Evolutionary conservation across 306 rosid genomes (phyloP).

Genomic region (Crotalaria pallida): DNA sequence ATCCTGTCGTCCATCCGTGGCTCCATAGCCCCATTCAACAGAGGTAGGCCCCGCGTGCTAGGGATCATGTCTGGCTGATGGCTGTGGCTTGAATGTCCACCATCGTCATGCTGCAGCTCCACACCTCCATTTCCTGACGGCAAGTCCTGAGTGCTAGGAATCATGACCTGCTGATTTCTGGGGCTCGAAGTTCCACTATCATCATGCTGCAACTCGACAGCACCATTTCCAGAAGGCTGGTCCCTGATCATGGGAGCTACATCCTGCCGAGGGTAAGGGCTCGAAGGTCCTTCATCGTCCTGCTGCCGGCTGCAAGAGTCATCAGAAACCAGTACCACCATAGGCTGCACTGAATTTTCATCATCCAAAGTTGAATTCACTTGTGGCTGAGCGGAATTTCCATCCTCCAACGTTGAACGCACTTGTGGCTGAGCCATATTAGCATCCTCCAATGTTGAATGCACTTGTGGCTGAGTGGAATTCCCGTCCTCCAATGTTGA

Average conservation of each 20-base stretch:
- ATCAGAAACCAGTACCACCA: slow-evolving; percentile 23
- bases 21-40: slow-evolving; percentile 37
- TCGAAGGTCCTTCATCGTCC: slow-evolving; percentile 24
- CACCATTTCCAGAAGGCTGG: neutral
- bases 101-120: slow-evolving; percentile 26
- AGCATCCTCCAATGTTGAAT: neutral
- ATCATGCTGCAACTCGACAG: slow-evolving; percentile 7
- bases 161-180: neutral
- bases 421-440: neutral
- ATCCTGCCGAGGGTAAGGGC: neutral
- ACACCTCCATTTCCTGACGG: slow-evolving; percentile 44
- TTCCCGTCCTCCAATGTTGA: neutral
- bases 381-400: neutral
- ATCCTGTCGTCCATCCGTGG: slow-evolving; percentile 29
- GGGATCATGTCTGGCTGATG: slow-evolving; percentile 17
- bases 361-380: neutral
- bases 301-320: slow-evolving; percentile 34
- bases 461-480: neutral
- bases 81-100: neutral
- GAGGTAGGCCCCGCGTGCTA: slow-evolving; percentile 27
- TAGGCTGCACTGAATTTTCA: neutral
- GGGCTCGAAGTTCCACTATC: slow-evolving; percentile 16
- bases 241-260: neutral
- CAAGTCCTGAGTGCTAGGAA: slow-evolving; percentile 24
- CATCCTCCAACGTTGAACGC: neutral